phyloP scores from a whole-genome alignment of 495 filamentous ascomycete genomes.

The Pseudevernia furfuracea region DNA sequence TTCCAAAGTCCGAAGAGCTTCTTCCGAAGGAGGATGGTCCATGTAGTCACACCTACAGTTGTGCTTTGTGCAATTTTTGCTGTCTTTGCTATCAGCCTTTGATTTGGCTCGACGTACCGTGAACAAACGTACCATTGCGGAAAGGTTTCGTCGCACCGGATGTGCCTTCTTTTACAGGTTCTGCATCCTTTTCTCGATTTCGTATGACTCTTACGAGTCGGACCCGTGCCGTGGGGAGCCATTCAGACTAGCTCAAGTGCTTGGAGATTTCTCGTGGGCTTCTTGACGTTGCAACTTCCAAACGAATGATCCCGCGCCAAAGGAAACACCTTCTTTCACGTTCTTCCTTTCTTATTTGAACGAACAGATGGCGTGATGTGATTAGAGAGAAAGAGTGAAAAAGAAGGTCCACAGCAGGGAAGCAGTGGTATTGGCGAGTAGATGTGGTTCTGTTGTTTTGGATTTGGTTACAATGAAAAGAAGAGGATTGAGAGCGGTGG shows the following conservation, averaged over 20 bases:
- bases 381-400: not conserved
- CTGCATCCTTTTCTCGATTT: conserved; percentile 97
- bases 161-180: conserved; percentile 95
- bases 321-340: not conserved
- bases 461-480: not conserved
- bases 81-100: conserved; percentile 37
- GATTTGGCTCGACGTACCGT: not conserved
- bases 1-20: conserved; percentile 57
- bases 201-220: conserved; percentile 72
- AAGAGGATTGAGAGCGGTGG: not conserved
- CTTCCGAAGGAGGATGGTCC: conserved; percentile 61
- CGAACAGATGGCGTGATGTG: not conserved
- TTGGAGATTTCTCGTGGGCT: conserved; percentile 1
- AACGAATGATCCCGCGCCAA: not conserved
- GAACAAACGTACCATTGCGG: conserved; percentile 75
- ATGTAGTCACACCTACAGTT: conserved; percentile 97
- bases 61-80: conserved; percentile 97
- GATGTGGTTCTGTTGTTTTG: not conserved
- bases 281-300: not conserved
- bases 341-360: not conserved
- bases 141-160: conserved; percentile 94
- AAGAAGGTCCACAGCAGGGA: not conserved
- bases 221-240: conserved; percentile 31
- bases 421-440: not conserved
- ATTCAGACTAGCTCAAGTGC: conserved; percentile 8